phyloP scores from a whole-genome alignment of 371 early-diverging fungal species.

The Encephalitozoon intestinalis region DNA sequence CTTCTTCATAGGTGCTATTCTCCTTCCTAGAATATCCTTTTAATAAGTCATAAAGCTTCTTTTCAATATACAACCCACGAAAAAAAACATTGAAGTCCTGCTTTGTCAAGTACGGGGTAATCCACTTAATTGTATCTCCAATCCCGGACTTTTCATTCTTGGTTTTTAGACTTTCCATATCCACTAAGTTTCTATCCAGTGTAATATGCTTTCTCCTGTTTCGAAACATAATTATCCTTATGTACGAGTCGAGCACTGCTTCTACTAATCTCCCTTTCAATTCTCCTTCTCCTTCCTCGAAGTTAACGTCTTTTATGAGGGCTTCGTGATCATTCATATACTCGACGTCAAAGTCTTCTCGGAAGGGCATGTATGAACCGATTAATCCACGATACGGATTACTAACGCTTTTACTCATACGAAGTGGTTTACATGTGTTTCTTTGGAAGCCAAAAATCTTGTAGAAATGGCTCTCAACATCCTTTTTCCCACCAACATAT shows the following conservation, averaged over 20 bases:
- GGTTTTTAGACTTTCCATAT: slow-evolving; percentile 73
- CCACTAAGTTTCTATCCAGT: slow-evolving; percentile 72
- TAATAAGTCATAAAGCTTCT: background rate
- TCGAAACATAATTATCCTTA: slow-evolving; percentile 72
- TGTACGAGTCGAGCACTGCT: slow-evolving; percentile 80
- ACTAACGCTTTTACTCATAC: background rate
- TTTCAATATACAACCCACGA: slow-evolving; percentile 63
- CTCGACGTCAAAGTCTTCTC: slow-evolving; percentile 90
- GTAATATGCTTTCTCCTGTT: slow-evolving; percentile 73
- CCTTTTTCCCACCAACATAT: slow-evolving; percentile 79
- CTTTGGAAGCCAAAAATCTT: slow-evolving; percentile 69
- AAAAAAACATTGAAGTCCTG: slow-evolving; percentile 72
- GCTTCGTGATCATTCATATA: slow-evolving; percentile 86
- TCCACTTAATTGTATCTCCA: slow-evolving; percentile 72
- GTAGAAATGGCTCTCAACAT: slow-evolving; percentile 80
- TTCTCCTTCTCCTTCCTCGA: slow-evolving; percentile 66
- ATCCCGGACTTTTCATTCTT: slow-evolving; percentile 73
- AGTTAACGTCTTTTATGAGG: slow-evolving; percentile 76
- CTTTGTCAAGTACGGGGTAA: slow-evolving; percentile 73
- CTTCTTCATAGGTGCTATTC: too few species aligned
- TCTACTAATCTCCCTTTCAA: slow-evolving; percentile 73
- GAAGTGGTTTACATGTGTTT: slow-evolving; percentile 68
- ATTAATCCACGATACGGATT: slow-evolving; percentile 34
- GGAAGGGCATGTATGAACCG: slow-evolving; percentile 84
- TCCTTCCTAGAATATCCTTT: too few species aligned